Evolutionary conservation across 1,284 basidiomycete species (phyloP).

Genomic region (Tylopilus orsonianus): DNA sequence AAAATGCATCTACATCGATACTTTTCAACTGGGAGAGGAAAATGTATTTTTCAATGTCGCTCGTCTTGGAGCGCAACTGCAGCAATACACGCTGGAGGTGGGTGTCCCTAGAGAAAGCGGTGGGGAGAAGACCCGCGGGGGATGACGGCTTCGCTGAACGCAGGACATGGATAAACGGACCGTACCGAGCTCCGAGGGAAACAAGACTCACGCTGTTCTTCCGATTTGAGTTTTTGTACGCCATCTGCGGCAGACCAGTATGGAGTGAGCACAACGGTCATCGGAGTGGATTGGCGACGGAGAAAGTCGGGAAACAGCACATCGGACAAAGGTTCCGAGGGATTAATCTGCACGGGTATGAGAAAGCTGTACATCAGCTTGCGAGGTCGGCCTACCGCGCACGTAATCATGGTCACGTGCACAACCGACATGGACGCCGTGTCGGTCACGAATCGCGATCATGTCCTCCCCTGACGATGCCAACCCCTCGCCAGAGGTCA

Average conservation of each 20-base stretch:
- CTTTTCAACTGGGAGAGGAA: constrained; percentile 75
- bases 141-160: constrained; percentile 46
- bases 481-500: constrained; percentile 47
- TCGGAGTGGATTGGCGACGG: constrained; percentile 26
- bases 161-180: not conserved
- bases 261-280: constrained; percentile 69
- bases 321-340: no score
- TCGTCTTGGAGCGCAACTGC: constrained; percentile 75
- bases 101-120: constrained; percentile 51
- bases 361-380: constrained; percentile 7
- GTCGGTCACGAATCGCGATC: not conserved
- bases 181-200: constrained; percentile 1
- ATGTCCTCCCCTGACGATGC: constrained; percentile 22
- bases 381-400: no score
- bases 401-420: constrained; percentile 25
- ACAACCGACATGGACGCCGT: constrained; percentile 24
- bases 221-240: constrained; percentile 64
- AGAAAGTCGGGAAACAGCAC: constrained; percentile 18
- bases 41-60: constrained; percentile 78
- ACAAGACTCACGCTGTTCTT: constrained; percentile 50
- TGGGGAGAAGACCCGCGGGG: constrained; percentile 63
- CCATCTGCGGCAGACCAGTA: constrained; percentile 59
- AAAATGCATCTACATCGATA: constrained; percentile 73
- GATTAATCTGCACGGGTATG: no score
- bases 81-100: constrained; percentile 63